Base-by-base conservation (phyloP, 2,329 filamentous ascomycete genomes). In the Aspergillus terreus region DNA sequence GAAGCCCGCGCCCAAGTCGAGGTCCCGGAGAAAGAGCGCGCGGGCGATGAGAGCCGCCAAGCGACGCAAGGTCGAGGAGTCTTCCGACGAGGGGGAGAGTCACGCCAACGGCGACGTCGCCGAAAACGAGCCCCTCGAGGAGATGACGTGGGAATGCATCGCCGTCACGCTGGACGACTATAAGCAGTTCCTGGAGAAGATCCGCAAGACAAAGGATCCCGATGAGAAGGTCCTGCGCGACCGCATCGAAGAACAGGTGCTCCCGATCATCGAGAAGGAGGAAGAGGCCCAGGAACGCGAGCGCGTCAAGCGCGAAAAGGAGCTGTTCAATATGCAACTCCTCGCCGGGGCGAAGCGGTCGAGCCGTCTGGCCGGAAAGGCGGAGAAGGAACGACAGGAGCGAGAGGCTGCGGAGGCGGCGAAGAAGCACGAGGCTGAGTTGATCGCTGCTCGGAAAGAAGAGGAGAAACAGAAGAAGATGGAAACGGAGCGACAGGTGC, bases 301-400 rank as follows among this genome's bases (percentile, higher is more conserved):
- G 69, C 76, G 78, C 74, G 83, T 73, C 80, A 90, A 76, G 77
- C 87, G 87, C 61, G 83, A 95, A 66, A 89, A 86, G 56, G 92
- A 97, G 63, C 72, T 95, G 19, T 77, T 90, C 47, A 90, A 85
- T 59, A 71, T 95, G 58, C 86, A 92, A 61, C 92, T 94, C 67
- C 81, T 97, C 73, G 90, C 90, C n/a, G 89, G 87, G 51, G 92
- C 94, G 4, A 99, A 99, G 74, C 81, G 94, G 56, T 99, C 94
- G 1, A 95, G 90, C 63, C 84, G 94, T 56, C 83, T 99, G 59
- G 92, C 92, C 15, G 82, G 82, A 58, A 95, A 90, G 66, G 76
- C 84, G 32, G 91, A 96, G 66, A 86, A 84, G 57, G 88, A 91
- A 63, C 86, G 83, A 60, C 78, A 87, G 54, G 85, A 92, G 44